phyloP scores from a whole-genome alignment of 1,284 basidiomycete species.

The Marasmius tenuissimus region DNA sequence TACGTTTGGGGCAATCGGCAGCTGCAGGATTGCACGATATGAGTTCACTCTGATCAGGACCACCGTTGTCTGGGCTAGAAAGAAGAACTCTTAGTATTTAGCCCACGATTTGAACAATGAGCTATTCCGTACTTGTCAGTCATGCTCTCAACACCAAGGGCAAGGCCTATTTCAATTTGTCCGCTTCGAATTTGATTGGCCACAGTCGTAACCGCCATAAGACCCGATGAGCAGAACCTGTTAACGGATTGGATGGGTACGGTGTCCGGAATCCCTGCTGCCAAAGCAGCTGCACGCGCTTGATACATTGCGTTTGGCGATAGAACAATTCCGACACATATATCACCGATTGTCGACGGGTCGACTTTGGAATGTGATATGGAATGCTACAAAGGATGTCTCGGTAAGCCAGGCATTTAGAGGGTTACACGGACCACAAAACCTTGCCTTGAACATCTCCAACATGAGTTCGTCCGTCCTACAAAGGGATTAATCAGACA shows the following conservation, averaged over 20 bases:
- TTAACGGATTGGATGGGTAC: slow-evolving; percentile 78
- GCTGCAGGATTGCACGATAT: slow-evolving; percentile 51
- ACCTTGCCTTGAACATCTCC: slow-evolving; percentile 69
- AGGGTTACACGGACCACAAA: slow-evolving; percentile 3
- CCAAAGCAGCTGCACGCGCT: slow-evolving; percentile 73
- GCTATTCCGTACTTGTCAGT: slow-evolving; percentile 56
- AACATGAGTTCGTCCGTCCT: slow-evolving; percentile 78
- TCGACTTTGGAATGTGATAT: slow-evolving; percentile 64
- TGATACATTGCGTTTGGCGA: slow-evolving; percentile 62
- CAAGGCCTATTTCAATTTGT: slow-evolving; percentile 85
- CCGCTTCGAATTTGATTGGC: slow-evolving; percentile 81
- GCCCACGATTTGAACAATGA: background rate
- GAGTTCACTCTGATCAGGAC: slow-evolving; percentile 58
- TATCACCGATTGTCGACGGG: slow-evolving; percentile 72
- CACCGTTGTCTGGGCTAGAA: slow-evolving; percentile 64
- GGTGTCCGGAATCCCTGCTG: slow-evolving; percentile 79
- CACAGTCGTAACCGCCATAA: slow-evolving; percentile 73
- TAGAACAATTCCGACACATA: slow-evolving; percentile 75
- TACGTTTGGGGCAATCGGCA: slow-evolving; percentile 65
- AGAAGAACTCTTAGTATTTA: background rate
- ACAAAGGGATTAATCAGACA: background rate
- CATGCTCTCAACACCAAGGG: slow-evolving; percentile 87
- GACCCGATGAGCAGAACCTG: slow-evolving; percentile 78
- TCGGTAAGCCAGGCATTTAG: background rate
- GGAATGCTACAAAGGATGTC: slow-evolving; percentile 44